Base-by-base conservation (phyloP, 164 flowering plant genomes). In the Aristolochia fimbriata region DNA sequence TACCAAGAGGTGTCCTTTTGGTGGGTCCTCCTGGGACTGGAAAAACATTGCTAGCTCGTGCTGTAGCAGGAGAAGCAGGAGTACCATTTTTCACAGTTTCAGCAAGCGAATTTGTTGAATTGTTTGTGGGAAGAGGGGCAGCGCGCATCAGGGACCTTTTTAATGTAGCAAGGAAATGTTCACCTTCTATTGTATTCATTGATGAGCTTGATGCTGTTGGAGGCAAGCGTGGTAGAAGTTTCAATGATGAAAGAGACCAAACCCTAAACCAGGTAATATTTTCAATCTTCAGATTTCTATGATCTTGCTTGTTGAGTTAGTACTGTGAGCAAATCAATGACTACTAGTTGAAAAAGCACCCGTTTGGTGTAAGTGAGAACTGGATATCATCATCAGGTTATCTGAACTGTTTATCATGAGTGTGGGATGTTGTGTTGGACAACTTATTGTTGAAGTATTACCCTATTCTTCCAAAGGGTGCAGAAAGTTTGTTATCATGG, bases 21-120 rank as follows among this genome's bases (percentile, higher is more conserved):
- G 92, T 88, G 50, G 99, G 99, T 45, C 94, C 97, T 46, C 99
- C 99, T 31, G 97, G 99, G 57, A 87, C 99, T n/a, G 99, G 99
- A 63, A 93, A 93, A 71, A 93, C 99, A 65, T 72, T 93, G 59
- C 76, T 93, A 59, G 99, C 99, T 14, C 96, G 97, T 71, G 97
- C 99, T 25, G 99, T 93, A 67, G 97, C 96, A 68, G 99, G 96
- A 62, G 96, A 93, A 82, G 97, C 97, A 31, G 99, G 99, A 59
- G 96, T 93, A 7, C 99, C 99, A 4, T 93, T 93, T 69, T 90
- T 88, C 70, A 71, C 85, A 49, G 97, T 84, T 65, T 88, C 97
- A 70, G 99, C 99, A 22, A 93, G 97, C 77, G 99, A 93, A 71
- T 93, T 93, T 79, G 99, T 93, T 55, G 99, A 93, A 64, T 31